Base-by-base conservation (phyloP, 2,329 filamentous ascomycete genomes). In the Fusarium pseudoanthophilum region DNA sequence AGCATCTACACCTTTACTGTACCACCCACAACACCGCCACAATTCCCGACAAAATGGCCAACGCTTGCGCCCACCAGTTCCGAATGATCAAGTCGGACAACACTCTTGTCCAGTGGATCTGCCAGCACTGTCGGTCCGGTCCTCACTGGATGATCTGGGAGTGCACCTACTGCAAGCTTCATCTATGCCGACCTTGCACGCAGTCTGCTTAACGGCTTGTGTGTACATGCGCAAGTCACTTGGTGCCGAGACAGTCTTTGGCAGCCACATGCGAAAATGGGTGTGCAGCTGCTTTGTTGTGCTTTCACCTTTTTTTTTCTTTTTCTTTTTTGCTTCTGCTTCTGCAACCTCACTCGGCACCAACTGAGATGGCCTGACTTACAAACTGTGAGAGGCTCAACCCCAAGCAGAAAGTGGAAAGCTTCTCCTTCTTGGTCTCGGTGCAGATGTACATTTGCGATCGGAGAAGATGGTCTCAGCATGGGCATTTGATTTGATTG, bases 141-240 rank as follows among this genome's bases (percentile, higher is more conserved):
- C 90, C 90, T 58, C 88, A 90, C 81, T 92, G 90, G 89, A 88
- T 87, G 81, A 92, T 93, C 77, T 92, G 88, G 73, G 89, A 92
- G 80, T 93, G 91, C 83, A 85, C 86, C 69, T 91, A 91, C 79
- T 93, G 91, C 87, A 90, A 90, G 80, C 82, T 91, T 57, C 90
- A 92, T 81, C 86, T 88, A 36, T 92, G 91, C 80, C 85, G 89
- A 59, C 82, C 85, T 32, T 92, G 91, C 79, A 85, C 86, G 52
- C 84, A 88, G 60, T 73, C 78, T 53, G 75, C 73, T 53, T 82
- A 74, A 75, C 60, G 43, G 62, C 51, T 57, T 59, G n/a, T 36
- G 49, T 20, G 16, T 55, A 45, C 34, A 24, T 59, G 24, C 56
- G 40, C 53, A 73, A 56, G 28, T 34, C 45, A 42, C 45, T 58